Base-by-base conservation (phyloP, 106 monocot genomes). In the Cymbidium sinense region DNA sequence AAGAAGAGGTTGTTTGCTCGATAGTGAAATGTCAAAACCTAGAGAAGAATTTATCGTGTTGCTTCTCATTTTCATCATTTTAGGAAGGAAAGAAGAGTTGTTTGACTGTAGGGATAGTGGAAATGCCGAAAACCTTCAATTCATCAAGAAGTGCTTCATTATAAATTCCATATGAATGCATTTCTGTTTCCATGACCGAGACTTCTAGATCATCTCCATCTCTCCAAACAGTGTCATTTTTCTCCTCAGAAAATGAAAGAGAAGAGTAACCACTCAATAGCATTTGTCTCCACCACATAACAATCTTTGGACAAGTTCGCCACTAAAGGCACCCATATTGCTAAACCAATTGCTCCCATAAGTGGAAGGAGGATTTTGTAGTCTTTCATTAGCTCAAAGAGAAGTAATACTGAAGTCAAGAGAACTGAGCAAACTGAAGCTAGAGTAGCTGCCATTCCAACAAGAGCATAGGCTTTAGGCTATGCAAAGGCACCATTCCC, bases 381-480 rank as follows among this genome's bases (percentile, higher is more conserved):
- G 77, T 99, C 98, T 80, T 99, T 99, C 70, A 94, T 99, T 37
- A 99, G 86, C 79, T 99, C 98, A 80, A 99, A 99, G 31, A 99
- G 85, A n/a, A 99, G 94, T 43, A 99, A 79, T 23, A 99, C 98
- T 77, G 98, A 99, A 64, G 98, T 99, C 78, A 99, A 85, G 21
- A 94, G 98, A 85, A 99, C 98, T 79, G 98, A 99, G 83, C 98
- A 99, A 79, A 99, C 94, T 72, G 98, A 99, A 82, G 98, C 98
- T 61, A 99, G 78, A 10, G 92, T 99, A 52, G 98, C 98, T 82
- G 98, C 98, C 98, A 99, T 99, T 74, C 98, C 98, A 78, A 99
- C 99, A 51, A 99, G 79, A 44, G 99, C 99, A 93, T 99, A 99
- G 12, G 99, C 99, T 75, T 99, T 95, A 64, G 99, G 99, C 80